These are phyloP conservation scores for Bjerkandera adusta DNA, from an alignment of 1,284 basidiomycete species.

Conservation along the genomic window DNA sequence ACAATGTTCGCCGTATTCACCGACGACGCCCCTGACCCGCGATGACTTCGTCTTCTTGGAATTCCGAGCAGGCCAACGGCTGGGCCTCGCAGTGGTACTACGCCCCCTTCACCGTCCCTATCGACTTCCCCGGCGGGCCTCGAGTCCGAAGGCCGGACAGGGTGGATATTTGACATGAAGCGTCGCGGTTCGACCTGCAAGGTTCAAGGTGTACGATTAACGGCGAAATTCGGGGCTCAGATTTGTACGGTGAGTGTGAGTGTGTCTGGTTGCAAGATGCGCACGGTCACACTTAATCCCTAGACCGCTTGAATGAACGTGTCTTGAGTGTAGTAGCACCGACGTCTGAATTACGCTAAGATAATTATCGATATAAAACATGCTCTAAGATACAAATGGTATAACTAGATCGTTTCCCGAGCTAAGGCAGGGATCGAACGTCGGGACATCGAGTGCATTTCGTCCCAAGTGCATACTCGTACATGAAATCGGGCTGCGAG, in stretches of 20 bases:
- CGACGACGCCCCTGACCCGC: too few relatives aligned
- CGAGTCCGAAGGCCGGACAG: background rate
- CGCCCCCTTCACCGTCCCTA: constrained; percentile 40
- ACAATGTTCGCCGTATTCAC: too few relatives aligned
- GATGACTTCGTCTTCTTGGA: constrained; percentile 44
- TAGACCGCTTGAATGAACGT: too few relatives aligned
- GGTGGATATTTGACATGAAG: background rate
- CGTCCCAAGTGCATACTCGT: background rate
- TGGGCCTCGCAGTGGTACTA: constrained; percentile 57
- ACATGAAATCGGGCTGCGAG: background rate
- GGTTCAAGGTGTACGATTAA: background rate
- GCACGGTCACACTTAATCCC: too few relatives aligned
- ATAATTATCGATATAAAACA: too few relatives aligned
- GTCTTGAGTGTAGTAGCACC: too few relatives aligned
- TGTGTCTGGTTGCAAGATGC: too few relatives aligned
- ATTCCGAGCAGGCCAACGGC: constrained; percentile 35
- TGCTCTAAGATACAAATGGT: background rate
- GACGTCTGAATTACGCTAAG: too few relatives aligned
- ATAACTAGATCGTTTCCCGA: background rate
- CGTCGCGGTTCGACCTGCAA: background rate
- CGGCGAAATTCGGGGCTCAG: too few relatives aligned
- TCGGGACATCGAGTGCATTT: background rate
- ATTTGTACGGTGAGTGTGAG: too few relatives aligned
- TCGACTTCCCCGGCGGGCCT: constrained; percentile 34
- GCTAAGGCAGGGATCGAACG: background rate